Conservation (phyloP, 495 filamentous ascomycete species). For the Aspergillus campestris region DNA sequence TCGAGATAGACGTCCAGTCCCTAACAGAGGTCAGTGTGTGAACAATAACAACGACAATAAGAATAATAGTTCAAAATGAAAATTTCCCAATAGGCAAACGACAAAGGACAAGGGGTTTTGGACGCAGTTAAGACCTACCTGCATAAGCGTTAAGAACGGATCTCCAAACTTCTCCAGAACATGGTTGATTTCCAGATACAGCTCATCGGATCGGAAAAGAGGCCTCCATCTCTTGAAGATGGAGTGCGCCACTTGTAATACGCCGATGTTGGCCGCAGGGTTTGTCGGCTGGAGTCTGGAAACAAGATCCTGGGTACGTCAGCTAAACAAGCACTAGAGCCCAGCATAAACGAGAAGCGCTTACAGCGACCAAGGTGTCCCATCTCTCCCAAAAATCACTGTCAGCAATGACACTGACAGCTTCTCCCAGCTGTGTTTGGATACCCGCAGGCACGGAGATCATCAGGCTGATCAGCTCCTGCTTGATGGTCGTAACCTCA, state of each 20-base stretch:
- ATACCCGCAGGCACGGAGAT: conserved; percentile 78
- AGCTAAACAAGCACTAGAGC: conserved; percentile 3
- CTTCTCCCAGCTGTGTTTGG: conserved; percentile 89
- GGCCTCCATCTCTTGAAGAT: conserved; percentile 97
- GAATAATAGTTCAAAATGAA: background rate
- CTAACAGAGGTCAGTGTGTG: conserved; percentile 26
- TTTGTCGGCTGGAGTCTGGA: conserved; percentile 72
- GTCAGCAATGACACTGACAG: conserved; percentile 93
- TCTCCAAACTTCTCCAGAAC: conserved; percentile 74
- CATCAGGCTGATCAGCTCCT: conserved; percentile 92
- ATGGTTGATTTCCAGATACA: conserved; percentile 92
- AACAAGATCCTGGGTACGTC: conserved; percentile 63
- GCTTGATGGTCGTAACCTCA: conserved; percentile 85
- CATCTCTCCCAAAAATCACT: conserved; percentile 95
- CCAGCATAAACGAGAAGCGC: conserved; percentile 7
- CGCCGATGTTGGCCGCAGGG: conserved; percentile 76
- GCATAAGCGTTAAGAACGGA: conserved; percentile 72
- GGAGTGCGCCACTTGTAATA: conserved; percentile 93
- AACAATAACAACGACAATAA: conserved; percentile 1
- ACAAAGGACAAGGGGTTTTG: background rate
- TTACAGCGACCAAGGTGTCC: conserved; percentile 80
- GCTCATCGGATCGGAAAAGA: conserved; percentile 78
- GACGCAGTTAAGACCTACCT: conserved; percentile 37
- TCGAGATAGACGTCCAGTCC: conserved; percentile 70
- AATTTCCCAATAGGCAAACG: background rate